phyloP scores from a whole-genome alignment of 257 asterid species.

The Solanum ahanhuiri region DNA sequence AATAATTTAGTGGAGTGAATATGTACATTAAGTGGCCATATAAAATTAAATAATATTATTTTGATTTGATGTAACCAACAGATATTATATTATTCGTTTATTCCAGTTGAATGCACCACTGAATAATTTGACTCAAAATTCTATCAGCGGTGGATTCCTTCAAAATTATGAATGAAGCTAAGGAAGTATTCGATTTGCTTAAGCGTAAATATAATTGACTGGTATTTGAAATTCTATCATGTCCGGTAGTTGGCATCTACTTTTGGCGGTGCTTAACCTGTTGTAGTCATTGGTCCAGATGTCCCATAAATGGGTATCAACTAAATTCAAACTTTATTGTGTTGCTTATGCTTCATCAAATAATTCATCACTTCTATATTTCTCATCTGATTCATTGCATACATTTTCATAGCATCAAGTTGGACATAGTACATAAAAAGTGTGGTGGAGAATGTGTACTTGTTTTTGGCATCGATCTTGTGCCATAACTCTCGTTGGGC shows the following conservation, averaged over 20 bases:
- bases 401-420: background rate
- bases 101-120: background rate
- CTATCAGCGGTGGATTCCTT: background rate
- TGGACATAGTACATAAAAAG: background rate
- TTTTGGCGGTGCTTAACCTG: background rate
- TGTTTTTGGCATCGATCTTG: background rate
- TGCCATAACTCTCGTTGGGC: background rate
- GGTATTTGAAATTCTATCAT: background rate
- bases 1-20: background rate
- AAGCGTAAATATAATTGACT: background rate
- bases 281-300: background rate
- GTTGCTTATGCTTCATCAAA: background rate
- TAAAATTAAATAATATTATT: too few species aligned
- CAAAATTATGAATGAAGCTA: background rate
- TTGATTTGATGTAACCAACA: background rate
- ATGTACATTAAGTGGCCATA: background rate
- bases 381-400: background rate
- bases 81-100: background rate
- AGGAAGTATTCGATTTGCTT: background rate
- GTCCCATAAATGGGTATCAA: background rate
- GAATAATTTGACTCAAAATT: background rate
- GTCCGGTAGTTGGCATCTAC: background rate
- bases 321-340: background rate
- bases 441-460: background rate
- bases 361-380: background rate